phyloP scores from a whole-genome alignment of 352 stramenopile species.

The Phytophthora syringae region DNA sequence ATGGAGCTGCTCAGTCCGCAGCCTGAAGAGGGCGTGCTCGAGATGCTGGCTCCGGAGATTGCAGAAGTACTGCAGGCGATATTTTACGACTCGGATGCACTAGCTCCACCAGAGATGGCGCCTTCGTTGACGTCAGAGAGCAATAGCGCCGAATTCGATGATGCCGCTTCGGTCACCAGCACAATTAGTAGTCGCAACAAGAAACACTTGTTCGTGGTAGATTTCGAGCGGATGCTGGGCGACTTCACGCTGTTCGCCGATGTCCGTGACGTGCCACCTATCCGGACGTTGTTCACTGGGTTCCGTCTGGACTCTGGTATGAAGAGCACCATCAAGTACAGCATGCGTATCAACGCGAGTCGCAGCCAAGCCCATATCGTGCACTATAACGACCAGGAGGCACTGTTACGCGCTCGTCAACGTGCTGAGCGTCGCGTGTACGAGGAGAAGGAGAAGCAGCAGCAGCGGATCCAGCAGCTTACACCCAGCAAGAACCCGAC shows the following conservation, averaged over 20 bases:
- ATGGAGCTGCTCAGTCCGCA: constrained; percentile 51
- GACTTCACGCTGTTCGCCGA: constrained; percentile 51
- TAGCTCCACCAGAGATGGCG: constrained; percentile 13
- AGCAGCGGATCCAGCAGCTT: constrained; percentile 61
- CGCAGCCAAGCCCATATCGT: constrained; percentile 74
- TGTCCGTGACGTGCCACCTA: constrained; percentile 44
- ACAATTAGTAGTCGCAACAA: constrained; percentile 32
- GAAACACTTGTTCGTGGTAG: constrained; percentile 44
- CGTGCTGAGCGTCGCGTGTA: constrained; percentile 72
- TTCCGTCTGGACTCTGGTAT: constrained; percentile 78
- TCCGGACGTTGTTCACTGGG: constrained; percentile 61
- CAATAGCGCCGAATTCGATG: constrained; percentile 23
- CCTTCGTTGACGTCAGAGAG: constrained; percentile 8
- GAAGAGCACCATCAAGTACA: constrained; percentile 76
- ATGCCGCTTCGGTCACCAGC: constrained; percentile 25
- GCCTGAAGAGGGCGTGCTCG: constrained; percentile 56
- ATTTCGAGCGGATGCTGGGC: constrained; percentile 46
- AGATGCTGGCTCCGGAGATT: constrained; percentile 61
- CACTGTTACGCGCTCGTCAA: constrained; percentile 54
- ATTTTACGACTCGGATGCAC: constrained; percentile 45
- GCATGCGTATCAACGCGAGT: constrained; percentile 81
- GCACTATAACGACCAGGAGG: constrained; percentile 69
- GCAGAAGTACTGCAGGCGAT: constrained; percentile 62
- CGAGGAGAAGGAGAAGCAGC: constrained; percentile 71
- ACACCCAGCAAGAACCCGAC: constrained; percentile 38